These are phyloP conservation scores for Prunus fruticosa DNA, from an alignment of 306 rosid genomes.

Conservation along the genomic window DNA sequence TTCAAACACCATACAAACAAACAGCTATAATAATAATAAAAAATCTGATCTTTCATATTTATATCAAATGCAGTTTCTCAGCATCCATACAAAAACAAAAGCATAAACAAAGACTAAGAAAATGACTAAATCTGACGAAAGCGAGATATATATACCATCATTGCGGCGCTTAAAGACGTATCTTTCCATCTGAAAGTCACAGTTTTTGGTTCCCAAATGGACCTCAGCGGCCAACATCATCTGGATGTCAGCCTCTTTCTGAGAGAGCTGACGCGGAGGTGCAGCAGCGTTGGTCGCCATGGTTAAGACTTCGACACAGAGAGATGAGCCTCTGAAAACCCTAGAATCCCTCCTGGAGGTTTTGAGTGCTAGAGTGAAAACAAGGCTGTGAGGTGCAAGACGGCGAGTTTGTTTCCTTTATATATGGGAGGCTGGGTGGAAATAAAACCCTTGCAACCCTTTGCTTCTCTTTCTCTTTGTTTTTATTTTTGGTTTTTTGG, in stretches of 20 bases:
- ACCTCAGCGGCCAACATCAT: conserved; percentile 88
- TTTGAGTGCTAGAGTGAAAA: not conserved
- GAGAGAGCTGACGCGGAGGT: conserved; percentile 62
- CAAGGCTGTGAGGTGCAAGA: not conserved
- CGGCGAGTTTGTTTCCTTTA: not conserved
- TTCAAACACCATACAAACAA: not conserved
- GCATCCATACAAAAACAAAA: not conserved
- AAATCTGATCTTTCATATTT: not conserved
- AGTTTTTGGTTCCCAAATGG: conserved; percentile 85
- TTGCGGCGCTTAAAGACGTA: conserved; percentile 87
- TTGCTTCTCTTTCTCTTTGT: not conserved
- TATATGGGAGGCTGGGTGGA: not conserved
- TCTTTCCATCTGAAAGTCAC: conserved; percentile 87
- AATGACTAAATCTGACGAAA: too few species aligned
- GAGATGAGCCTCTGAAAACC: not conserved
- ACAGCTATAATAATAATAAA: not conserved
- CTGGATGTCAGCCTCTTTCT: conserved; percentile 79
- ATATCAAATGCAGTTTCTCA: not conserved
- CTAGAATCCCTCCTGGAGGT: not conserved
- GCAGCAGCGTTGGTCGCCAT: conserved; percentile 53
- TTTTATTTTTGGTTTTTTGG: not conserved
- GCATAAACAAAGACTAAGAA: not conserved
- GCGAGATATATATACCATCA: conserved; percentile 47
- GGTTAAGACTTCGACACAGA: not conserved
- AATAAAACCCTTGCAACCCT: conserved; percentile 1